Base-by-base conservation (phyloP, 805 yeast genomes). In the Myxozyma nipponensis region DNA sequence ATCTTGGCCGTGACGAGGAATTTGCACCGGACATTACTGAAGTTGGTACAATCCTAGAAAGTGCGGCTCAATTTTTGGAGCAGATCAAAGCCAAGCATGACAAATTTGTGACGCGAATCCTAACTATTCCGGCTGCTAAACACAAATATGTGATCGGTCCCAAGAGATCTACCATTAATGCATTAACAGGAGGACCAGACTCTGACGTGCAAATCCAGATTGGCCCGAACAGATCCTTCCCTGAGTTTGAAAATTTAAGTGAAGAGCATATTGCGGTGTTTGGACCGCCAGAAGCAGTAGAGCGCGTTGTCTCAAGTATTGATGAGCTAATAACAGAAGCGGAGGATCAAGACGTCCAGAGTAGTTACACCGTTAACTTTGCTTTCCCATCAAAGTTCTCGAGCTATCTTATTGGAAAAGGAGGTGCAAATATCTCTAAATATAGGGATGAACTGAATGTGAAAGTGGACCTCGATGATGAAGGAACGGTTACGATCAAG, bases 381-480 rank as follows among this genome's bases (percentile, higher is more conserved):
- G 74, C 72, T 26, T 81, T 88, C 64, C 95, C 96, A 55, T 68
- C 81, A 1, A 70, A 74, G 45, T 78, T 81, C 42, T 72, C 91
- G 52, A 77, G 93, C 25, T 82, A 93, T 69, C 74, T 95, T 47
- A 88, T 93, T 67, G 99, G 99, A 59, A 85, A 84, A 65, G 85
- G 80, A 54, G 98, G 99, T 49, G 71, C 86, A 39, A 80, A 81
- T 64, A 70, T 93, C 63, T 78, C 79, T 59, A 72, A 78, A 44
- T 67, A 88, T 53, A 77, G 84, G 56, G 86, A 84, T 7, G 84
- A 85, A 62, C 87, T 74, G 62, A 87, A 82, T 42, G 87, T 86
- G 58, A 77, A 77, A 59, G 76, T 93, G 55, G 95, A 90, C 62
- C 82, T 88, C 47, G 79, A 78, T 45, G 82, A 78, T 43, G 72